Evolutionary conservation across 2,329 filamentous ascomycete genomes (phyloP), one percentile per base, ranked within the genome.

Genomic region (Tympanopsis confertula): DNA sequence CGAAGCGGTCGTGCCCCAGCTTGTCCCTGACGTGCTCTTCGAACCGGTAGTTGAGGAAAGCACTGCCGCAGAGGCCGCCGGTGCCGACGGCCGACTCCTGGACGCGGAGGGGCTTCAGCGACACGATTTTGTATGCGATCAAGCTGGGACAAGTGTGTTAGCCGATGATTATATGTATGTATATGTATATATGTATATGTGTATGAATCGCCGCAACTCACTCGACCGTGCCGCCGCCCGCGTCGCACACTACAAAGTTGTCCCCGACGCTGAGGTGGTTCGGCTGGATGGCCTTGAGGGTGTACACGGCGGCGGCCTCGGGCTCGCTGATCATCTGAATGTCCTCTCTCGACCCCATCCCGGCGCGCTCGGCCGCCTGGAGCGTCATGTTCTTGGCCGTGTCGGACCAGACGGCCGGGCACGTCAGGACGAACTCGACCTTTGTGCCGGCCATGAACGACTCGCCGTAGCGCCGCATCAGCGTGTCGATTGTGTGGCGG

Each of bases 391-490:
- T 84, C 61, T 88, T 89, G n/a, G 84, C 85, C 0, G 81, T 74
- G 53, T 91, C 85, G 18, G 78, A 85, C 85, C 85, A 91, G 5
- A 89, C 82, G 5, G 85, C 85, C 5, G 85, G 85, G 37, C 83
- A 85, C 1, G 84, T 89, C 39, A 91, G 65, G 36, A 89, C 82
- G 48, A 85, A 88, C 43, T 88, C 78, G 28, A 86, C 77, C 48
- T 77, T 78, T 4, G 82, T 87, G 5, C 73, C 75, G 5, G 72
- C 71, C 76, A 88, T 85, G 50, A 89, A 88, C 0, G 76, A 78
- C 57, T 83, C 79, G 47, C 84, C 84, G 51, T 87, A 88, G 35
- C 82, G 66, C 42, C 78, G 66, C 1, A 74, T 82, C 44, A 89
- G 64, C 0, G 78, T 86, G 51, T 86, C 79, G 71, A 86, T 85